Evolutionary conservation across 2,329 filamentous ascomycete species (phyloP).

Genomic region (Xylaria sp.): DNA sequence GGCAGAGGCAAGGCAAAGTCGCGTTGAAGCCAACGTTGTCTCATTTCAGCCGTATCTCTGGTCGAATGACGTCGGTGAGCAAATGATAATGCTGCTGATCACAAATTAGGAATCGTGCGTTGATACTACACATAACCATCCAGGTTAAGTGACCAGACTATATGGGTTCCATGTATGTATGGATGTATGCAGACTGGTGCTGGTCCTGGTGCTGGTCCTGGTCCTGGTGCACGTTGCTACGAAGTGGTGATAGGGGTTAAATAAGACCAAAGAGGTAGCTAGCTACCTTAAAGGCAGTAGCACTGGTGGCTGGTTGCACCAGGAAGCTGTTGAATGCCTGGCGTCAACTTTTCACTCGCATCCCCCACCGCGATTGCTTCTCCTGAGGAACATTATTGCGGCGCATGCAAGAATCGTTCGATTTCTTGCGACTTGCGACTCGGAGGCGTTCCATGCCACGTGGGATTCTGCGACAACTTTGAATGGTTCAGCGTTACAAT

Average conservation of each 20-base stretch:
- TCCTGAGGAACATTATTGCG: background rate
- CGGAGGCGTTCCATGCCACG: constrained; percentile 19
- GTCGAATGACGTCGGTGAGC: constrained; percentile 27
- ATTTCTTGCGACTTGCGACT: constrained; percentile 5
- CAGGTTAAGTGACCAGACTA: too few relatives aligned
- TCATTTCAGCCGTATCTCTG: background rate
- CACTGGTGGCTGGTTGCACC: background rate
- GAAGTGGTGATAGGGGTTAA: background rate
- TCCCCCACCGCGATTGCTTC: constrained; percentile 10
- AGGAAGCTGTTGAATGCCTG: background rate
- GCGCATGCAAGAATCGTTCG: constrained; percentile 15
- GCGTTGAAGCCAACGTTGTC: background rate
- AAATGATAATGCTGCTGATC: constrained; percentile 21
- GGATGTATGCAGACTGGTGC: too few relatives aligned
- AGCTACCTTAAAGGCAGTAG: background rate
- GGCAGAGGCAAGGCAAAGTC: background rate
- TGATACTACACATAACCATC: constrained; percentile 6
- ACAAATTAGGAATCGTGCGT: constrained; percentile 18
- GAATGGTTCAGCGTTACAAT: background rate
- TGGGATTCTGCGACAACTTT: constrained; percentile 2
- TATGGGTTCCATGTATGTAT: too few relatives aligned
- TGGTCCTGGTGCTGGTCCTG: background rate
- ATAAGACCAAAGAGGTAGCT: background rate
- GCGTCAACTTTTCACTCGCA: constrained; percentile 3
- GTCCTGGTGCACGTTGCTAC: background rate